phyloP scores from a whole-genome alignment of 73 alveolate species.

The Tetrahymena elliotti region DNA sequence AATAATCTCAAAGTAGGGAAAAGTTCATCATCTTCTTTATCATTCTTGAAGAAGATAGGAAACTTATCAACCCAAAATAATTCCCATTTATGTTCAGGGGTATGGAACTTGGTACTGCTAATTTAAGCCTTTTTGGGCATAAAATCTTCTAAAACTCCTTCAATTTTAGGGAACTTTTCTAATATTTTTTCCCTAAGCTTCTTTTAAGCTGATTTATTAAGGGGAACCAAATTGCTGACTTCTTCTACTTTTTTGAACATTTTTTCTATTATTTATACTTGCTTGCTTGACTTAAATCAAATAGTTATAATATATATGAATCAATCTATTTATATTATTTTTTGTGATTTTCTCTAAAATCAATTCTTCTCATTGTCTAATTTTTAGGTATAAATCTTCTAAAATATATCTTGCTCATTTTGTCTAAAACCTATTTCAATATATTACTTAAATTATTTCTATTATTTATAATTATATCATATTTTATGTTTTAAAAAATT shows the following conservation, averaged over 20 bases:
- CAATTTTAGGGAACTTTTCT: constrained; percentile 8
- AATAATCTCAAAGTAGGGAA: constrained; percentile 73
- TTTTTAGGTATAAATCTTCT: background rate
- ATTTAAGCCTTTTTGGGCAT: constrained; percentile 28
- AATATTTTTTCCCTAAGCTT: constrained; percentile 11
- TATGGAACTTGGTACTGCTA: background rate
- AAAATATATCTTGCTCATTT: background rate
- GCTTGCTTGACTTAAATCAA: background rate
- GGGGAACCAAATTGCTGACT: constrained; percentile 25
- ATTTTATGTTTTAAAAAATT: too few species aligned
- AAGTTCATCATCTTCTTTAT: constrained; percentile 70
- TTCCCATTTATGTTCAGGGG: constrained; percentile 30
- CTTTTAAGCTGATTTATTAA: constrained; percentile 20
- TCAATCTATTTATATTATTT: background rate
- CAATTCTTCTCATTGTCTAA: background rate
- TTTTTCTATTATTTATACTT: background rate
- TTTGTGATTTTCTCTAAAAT: background rate
- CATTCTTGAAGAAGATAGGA: constrained; percentile 58
- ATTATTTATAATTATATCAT: too few species aligned
- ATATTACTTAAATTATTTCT: too few species aligned
- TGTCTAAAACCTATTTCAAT: background rate
- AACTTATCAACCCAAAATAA: constrained; percentile 55
- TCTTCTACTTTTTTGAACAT: constrained; percentile 45
- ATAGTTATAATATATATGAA: background rate
- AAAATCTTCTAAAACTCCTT: constrained; percentile 16